Evolutionary conservation across 768 basidiomycete species (phyloP).

Genomic region (Amanita polypyramis): DNA sequence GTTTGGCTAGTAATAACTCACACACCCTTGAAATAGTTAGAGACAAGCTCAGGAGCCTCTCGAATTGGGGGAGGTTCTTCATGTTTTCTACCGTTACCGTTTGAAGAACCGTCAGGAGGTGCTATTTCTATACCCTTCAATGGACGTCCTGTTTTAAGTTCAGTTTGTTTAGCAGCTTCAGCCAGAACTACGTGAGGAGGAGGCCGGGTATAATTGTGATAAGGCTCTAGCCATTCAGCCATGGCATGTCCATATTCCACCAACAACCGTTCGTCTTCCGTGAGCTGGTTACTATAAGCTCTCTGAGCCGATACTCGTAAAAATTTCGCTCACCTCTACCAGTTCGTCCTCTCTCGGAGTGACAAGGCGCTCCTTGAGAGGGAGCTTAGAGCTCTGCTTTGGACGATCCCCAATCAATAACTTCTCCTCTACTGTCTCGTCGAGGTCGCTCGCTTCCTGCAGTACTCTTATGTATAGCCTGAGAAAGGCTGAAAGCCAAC

Average conservation of each 20-base stretch:
- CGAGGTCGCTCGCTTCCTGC: slow-evolving; percentile 71
- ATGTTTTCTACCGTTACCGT: slow-evolving; percentile 52
- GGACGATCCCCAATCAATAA: slow-evolving; percentile 73
- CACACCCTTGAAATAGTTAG: slow-evolving; percentile 53
- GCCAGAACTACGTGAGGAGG: slow-evolving; percentile 60
- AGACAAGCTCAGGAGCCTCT: slow-evolving; percentile 45
- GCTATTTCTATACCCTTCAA: slow-evolving; percentile 51
- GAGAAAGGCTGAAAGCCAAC: slow-evolving; percentile 65
- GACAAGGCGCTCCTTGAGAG: slow-evolving; percentile 50
- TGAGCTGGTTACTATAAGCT: slow-evolving; percentile 35
- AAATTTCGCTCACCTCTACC: slow-evolving; percentile 32
- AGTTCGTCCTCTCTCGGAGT: slow-evolving; percentile 39
- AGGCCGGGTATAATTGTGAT: slow-evolving; percentile 66
- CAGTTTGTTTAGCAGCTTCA: slow-evolving; percentile 63
- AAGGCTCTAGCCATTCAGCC: slow-evolving; percentile 68
- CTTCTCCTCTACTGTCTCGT: slow-evolving; percentile 75
- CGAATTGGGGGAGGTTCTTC: slow-evolving; percentile 60
- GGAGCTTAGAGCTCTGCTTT: slow-evolving; percentile 43
- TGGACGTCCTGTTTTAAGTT: slow-evolving; percentile 60
- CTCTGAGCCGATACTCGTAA: slow-evolving; percentile 8
- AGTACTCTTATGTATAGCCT: slow-evolving; percentile 71
- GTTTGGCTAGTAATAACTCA: neutral
- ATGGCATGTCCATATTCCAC: slow-evolving; percentile 51
- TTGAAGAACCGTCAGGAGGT: slow-evolving; percentile 25
- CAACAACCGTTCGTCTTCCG: slow-evolving; percentile 48